Base-by-base conservation (phyloP, 352 stramenopile genomes). In the Pythium graminicola region DNA sequence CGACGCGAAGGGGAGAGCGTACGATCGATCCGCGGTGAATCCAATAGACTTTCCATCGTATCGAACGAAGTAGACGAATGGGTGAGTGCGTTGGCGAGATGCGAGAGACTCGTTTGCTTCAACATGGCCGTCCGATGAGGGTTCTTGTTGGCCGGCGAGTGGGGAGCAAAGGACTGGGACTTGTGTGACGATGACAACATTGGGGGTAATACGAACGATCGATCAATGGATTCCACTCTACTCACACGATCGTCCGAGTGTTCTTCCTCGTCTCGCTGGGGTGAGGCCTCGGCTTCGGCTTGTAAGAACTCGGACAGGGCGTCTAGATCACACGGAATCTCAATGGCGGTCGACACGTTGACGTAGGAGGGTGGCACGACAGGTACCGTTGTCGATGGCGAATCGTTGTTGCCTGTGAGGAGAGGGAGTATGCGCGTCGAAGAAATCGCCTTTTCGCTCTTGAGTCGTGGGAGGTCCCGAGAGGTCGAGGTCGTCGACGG, bases 231-330 rank as follows among this genome's bases (percentile, higher is more conserved):
- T 11, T 56, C 55, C 11, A 19, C 8, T 9, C 22, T 6, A 39
- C 36, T 50, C 2, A 23, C 29, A n/a, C 43, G 42, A 28, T 42
- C 36, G 16, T 23, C 14, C 14, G 10, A 4, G 27, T 11, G 17
- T 19, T 45, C 44, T 14, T 6, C 13, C 19, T 6, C 3, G 6
- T 50, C 28, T 31, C 23, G 22, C 1, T 45, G 50, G 19, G 23
- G 39, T 7, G 16, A 33, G 2, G 29, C 8, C 50, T 54, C 31
- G 17, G 35, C 29, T n/a, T 55, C 44, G 28, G 17, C 35, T 24
- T 43, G 33, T 10, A 64, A 46, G 2, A 55, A 35, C 24, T 55
- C 57, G 4, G 50, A 14, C 29, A 64, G 57, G 5, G 57, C 57
- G 57, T 64, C 57, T 3, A 64, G 19, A 33, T 64, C 57, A 6